These are phyloP conservation scores for Trichoderma brevicompactum DNA, from an alignment of 2,329 filamentous ascomycete species.

Conservation along the genomic window DNA sequence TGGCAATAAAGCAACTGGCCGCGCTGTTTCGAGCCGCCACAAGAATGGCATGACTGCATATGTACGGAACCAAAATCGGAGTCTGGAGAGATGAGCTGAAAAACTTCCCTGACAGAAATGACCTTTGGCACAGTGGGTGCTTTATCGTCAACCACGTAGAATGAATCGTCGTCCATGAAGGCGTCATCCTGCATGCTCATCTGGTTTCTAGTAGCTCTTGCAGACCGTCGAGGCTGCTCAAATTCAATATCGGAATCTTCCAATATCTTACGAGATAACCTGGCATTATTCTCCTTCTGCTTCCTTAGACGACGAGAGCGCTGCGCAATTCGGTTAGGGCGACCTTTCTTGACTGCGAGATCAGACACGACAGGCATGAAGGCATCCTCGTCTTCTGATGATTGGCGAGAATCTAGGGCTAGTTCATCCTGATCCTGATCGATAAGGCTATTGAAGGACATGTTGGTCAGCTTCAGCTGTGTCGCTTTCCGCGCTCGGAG, in stretches of 20 bases:
- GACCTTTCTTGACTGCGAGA: slow-evolving; percentile 36
- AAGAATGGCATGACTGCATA: slow-evolving; percentile 72
- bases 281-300: slow-evolving; percentile 27
- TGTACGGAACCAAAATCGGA: slow-evolving; percentile 74
- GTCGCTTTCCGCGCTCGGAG: slow-evolving; percentile 37
- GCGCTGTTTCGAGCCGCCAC: slow-evolving; percentile 51
- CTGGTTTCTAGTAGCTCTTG: slow-evolving; percentile 50
- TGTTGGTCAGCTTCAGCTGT: slow-evolving; percentile 36
- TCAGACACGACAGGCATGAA: slow-evolving; percentile 47
- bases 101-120: slow-evolving; percentile 73
- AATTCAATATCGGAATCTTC: slow-evolving; percentile 57
- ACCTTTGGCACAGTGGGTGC: slow-evolving; percentile 55
- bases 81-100: slow-evolving; percentile 63
- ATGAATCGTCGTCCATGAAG: slow-evolving; percentile 62
- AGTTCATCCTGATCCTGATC: slow-evolving; percentile 43
- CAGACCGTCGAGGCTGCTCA: slow-evolving; percentile 55
- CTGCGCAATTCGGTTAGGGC: slow-evolving; percentile 33
- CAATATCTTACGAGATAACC: slow-evolving; percentile 33
- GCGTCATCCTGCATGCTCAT: slow-evolving; percentile 56
- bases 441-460: slow-evolving; percentile 33
- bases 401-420: slow-evolving; percentile 36
- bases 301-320: slow-evolving; percentile 34
- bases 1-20: slow-evolving; percentile 85
- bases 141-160: slow-evolving; percentile 55
- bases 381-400: slow-evolving; percentile 41